Evolutionary conservation across 148 eudicot species (phyloP).

Genomic region (Spergularia marina): DNA sequence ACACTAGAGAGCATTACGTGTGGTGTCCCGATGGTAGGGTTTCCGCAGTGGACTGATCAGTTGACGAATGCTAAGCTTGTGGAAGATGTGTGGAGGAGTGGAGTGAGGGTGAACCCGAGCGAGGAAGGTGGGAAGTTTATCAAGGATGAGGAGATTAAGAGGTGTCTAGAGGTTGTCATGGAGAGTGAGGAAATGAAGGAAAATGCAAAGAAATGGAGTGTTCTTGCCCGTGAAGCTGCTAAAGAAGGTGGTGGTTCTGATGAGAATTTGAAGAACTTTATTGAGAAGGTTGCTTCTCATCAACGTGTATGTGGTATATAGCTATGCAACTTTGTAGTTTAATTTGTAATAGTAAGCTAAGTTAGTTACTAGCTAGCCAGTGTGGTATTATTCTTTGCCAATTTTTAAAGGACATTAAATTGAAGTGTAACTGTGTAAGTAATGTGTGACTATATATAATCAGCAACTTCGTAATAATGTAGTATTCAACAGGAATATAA

Average conservation of each 20-base stretch:
- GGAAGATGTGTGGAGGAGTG: constrained; percentile 45
- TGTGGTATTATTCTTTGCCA: too few relatives aligned
- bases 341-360: too few relatives aligned
- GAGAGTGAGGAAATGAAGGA: constrained; percentile 30
- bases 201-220: constrained; percentile 42
- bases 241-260: constrained; percentile 51
- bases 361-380: too few relatives aligned
- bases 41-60: constrained; percentile 57
- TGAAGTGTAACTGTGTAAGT: too few relatives aligned
- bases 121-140: constrained; percentile 33
- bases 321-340: too few relatives aligned
- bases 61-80: constrained; percentile 51
- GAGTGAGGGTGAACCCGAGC: constrained; percentile 36
- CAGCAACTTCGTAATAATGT: too few relatives aligned
- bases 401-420: too few relatives aligned
- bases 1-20: constrained; percentile 46
- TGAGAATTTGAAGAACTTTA: constrained; percentile 37
- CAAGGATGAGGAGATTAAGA: constrained; percentile 42
- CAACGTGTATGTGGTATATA: not conserved
- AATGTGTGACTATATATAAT: too few relatives aligned
- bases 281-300: constrained; percentile 19
- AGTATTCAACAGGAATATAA: too few relatives aligned
- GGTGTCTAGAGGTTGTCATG: constrained; percentile 45
- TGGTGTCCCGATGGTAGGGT: constrained; percentile 52
- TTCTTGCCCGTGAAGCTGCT: constrained; percentile 34